Evolutionary conservation across 1,284 basidiomycete species (phyloP).

Genomic region (Sporisorium reilianum): DNA sequence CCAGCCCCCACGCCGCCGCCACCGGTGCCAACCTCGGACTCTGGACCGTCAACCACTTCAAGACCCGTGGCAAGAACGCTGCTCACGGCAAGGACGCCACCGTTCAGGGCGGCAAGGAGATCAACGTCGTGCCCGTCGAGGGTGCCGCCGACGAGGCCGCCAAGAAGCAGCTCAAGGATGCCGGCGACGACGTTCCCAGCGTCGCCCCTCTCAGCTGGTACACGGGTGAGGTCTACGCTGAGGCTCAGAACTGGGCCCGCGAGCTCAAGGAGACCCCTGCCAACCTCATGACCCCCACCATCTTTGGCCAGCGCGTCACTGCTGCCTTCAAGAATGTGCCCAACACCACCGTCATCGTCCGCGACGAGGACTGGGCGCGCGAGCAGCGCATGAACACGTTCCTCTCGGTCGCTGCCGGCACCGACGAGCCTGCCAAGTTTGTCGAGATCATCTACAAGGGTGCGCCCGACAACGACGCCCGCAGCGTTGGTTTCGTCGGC

Average conservation of each 20-base stretch:
- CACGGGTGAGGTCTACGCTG: slow-evolving; percentile 74
- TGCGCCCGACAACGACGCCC: slow-evolving; percentile 73
- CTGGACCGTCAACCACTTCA: slow-evolving; percentile 67
- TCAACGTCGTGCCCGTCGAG: slow-evolving; percentile 54
- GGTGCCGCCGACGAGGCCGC: slow-evolving; percentile 48
- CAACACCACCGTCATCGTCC: slow-evolving; percentile 79
- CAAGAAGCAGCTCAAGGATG: slow-evolving; percentile 62
- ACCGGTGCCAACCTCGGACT: slow-evolving; percentile 62
- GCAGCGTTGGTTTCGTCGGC: slow-evolving; percentile 83
- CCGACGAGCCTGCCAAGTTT: slow-evolving; percentile 85
- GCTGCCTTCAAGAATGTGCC: slow-evolving; percentile 78
- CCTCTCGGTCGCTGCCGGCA: slow-evolving; percentile 86
- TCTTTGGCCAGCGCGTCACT: slow-evolving; percentile 79
- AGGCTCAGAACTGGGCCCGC: slow-evolving; percentile 85
- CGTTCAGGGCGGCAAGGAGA: slow-evolving; percentile 63
- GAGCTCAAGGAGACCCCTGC: slow-evolving; percentile 88
- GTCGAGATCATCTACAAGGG: slow-evolving; percentile 90
- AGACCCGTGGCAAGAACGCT: slow-evolving; percentile 60
- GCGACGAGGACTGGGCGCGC: slow-evolving; percentile 86
- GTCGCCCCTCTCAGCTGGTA: slow-evolving; percentile 64
- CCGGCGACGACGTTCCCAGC: slow-evolving; percentile 55
- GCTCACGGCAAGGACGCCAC: slow-evolving; percentile 50
- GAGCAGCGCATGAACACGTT: slow-evolving; percentile 88
- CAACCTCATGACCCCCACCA: slow-evolving; percentile 74
- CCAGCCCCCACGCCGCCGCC: slow-evolving; percentile 64